Base-by-base conservation (phyloP, 345 rosid genomes). In the Lepidium aucheri region DNA sequence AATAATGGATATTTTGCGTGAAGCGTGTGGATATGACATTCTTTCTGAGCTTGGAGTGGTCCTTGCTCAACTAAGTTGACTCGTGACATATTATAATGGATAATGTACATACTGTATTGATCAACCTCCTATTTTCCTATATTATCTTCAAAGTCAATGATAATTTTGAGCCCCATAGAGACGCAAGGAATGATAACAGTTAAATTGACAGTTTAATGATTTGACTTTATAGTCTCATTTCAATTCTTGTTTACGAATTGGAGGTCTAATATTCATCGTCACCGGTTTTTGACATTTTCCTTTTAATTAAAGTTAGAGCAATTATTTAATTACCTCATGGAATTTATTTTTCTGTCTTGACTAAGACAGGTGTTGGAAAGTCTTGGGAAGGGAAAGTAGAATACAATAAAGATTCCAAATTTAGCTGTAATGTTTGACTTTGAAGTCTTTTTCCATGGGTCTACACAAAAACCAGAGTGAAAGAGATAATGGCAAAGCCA, bases 371-470 rank as follows among this genome's bases (percentile, higher is more conserved):
- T 45, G 69, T 54, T 62, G 9, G 1, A 53, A 70, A 70, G 74
- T 61, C 61, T 43, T 43, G 44, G 33, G 2, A 16, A 26, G 13
- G 40, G 7, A 44, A 69, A 9, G 61, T 60, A 33, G 36, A 44
- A 36, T 43, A 44, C 68, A 49, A 36, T 24, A 70, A 62, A 44
- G 74, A 70, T 59, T 59, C 67, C 3, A 70, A 70, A 62, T 32
- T 4, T 22, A 17, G 68, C 36, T 8, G 53, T 59, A 8, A 12
- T 44, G 5, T 44, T 53, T 53, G 69, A 70, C 61, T 16, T 24
- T 16, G 20, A 34, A 43, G 41, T 61, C 63, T 17, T 52, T 17
- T 20, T 61, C 54, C 42, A 7, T 33, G 69, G 51, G 55, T 70
- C 32, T 70, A 53, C 57, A 62, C n/a, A n/a, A n/a, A n/a, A 26